Conservation (phyloP, 805 yeast species). For the Kuraishia cidri region DNA sequence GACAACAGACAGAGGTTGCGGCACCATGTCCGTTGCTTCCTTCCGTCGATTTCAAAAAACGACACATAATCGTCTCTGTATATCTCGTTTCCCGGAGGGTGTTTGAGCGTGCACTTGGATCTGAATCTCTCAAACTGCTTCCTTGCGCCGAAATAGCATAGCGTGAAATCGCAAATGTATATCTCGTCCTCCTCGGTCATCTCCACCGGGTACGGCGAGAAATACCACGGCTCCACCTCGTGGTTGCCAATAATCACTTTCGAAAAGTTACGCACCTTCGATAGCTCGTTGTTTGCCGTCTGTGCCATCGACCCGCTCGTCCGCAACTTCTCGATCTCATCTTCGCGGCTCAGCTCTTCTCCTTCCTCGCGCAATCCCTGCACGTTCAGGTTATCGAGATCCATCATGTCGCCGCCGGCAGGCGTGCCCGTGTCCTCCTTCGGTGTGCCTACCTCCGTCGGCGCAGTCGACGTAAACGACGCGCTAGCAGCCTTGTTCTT, state of each 20-base stretch:
- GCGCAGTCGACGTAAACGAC: slow-evolving; percentile 5
- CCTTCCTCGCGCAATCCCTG: slow-evolving; percentile 63
- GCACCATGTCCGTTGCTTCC: slow-evolving; percentile 96
- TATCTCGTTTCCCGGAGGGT: slow-evolving; percentile 98
- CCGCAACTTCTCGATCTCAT: slow-evolving; percentile 84
- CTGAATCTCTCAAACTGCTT: slow-evolving; percentile 93
- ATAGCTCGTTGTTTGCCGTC: slow-evolving; percentile 69
- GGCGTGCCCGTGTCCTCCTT: slow-evolving; percentile 15
- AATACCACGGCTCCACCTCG: slow-evolving; percentile 98
- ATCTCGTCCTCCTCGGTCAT: slow-evolving; percentile 86
- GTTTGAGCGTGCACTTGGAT: slow-evolving; percentile 77
- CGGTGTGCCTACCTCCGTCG: slow-evolving; percentile 8
- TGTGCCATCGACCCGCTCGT: slow-evolving; percentile 98
- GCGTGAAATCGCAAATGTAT: slow-evolving; percentile 85
- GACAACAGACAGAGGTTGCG: slow-evolving; percentile 87
- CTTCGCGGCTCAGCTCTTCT: slow-evolving; percentile 76
- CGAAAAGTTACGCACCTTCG: slow-evolving; percentile 79
- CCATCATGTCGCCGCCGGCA: slow-evolving; percentile 58
- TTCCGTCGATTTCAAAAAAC: slow-evolving; percentile 95
- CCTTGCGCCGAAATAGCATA: slow-evolving; percentile 79
- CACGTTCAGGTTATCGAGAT: slow-evolving; percentile 74
- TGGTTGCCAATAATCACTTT: slow-evolving; percentile 80
- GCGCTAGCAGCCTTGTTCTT: slow-evolving; percentile 3
- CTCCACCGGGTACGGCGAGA: slow-evolving; percentile 94
- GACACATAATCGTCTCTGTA: slow-evolving; percentile 89